Conservation (phyloP, 139 green algal genomes). For the Monoraphidium neglectum region DNA sequence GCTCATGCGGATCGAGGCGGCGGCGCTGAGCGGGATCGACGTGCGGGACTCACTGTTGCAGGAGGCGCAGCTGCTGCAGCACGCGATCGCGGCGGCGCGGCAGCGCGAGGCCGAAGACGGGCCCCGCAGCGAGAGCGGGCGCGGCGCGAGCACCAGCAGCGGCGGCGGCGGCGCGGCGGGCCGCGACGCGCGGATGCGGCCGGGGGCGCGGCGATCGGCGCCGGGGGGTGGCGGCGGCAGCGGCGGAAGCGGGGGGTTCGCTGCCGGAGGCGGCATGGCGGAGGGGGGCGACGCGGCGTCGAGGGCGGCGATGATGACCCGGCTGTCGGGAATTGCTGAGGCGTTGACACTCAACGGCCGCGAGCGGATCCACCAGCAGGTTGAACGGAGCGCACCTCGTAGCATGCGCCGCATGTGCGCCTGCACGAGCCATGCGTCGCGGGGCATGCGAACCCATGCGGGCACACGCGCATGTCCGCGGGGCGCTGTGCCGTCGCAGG, state of each 20-base stretch:
- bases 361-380: constrained; percentile 15
- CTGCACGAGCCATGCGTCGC: too few species aligned
- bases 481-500: too few species aligned
- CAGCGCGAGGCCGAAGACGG: neutral
- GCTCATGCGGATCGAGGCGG: constrained; percentile 44
- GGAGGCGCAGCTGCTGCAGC: constrained; percentile 62
- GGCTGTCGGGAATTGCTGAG: constrained; percentile 15
- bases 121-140: neutral
- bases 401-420: too few species aligned
- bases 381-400: too few species aligned
- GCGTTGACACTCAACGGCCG: constrained; percentile 6
- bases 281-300: too few species aligned
- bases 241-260: neutral
- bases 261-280: too few species aligned
- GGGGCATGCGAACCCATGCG: too few species aligned
- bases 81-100: constrained; percentile 37
- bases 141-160: constrained; percentile 26
- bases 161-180: constrained; percentile 29
- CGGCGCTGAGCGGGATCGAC: constrained; percentile 48
- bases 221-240: too few species aligned
- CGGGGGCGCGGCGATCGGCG: neutral
- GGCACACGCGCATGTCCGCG: too few species aligned
- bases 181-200: neutral
- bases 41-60: constrained; percentile 38
- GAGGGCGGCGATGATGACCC: neutral